Conservation (phyloP, 768 basidiomycete species). For the Lentinus tigrinus region DNA sequence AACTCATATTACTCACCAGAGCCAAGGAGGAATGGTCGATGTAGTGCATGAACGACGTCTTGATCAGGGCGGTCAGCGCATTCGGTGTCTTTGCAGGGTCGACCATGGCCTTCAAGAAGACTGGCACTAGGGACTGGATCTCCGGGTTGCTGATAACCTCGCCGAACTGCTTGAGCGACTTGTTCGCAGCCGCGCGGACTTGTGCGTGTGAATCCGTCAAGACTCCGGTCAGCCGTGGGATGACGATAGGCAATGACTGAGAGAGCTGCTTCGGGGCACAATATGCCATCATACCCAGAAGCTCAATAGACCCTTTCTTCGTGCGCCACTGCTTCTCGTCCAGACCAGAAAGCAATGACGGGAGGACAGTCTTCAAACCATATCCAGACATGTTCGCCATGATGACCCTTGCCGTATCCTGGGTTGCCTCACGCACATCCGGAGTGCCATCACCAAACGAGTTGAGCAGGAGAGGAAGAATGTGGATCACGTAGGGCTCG, state of each 20-base stretch:
- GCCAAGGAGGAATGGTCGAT: constrained; percentile 97
- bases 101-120: constrained; percentile 90
- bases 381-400: constrained; percentile 95
- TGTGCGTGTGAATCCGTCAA: constrained; percentile 97
- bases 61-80: constrained; percentile 82
- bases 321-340: constrained; percentile 99
- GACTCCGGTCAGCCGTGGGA: constrained; percentile 92
- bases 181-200: constrained; percentile 89
- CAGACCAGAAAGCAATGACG: constrained; percentile 82
- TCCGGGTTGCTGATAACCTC: constrained; percentile 99
- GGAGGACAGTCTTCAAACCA: constrained; percentile 93
- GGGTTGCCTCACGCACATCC: constrained; percentile 91
- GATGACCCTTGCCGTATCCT: constrained; percentile 89
- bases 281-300: constrained; percentile 98
- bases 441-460: constrained; percentile 83
- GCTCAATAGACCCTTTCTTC: constrained; percentile 95
- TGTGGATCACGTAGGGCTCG: constrained; percentile 87
- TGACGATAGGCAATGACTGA: constrained; percentile 91
- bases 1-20: constrained; percentile 50
- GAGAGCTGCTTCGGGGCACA: constrained; percentile 95
- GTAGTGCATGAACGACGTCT: constrained; percentile 96
- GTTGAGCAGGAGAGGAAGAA: constrained; percentile 78
- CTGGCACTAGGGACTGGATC: constrained; percentile 85
- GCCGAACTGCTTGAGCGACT: constrained; percentile 95
- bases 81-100: constrained; percentile 89